Base-by-base conservation (phyloP, 352 stramenopile genomes). In the Globisporangium cederbergense region DNA sequence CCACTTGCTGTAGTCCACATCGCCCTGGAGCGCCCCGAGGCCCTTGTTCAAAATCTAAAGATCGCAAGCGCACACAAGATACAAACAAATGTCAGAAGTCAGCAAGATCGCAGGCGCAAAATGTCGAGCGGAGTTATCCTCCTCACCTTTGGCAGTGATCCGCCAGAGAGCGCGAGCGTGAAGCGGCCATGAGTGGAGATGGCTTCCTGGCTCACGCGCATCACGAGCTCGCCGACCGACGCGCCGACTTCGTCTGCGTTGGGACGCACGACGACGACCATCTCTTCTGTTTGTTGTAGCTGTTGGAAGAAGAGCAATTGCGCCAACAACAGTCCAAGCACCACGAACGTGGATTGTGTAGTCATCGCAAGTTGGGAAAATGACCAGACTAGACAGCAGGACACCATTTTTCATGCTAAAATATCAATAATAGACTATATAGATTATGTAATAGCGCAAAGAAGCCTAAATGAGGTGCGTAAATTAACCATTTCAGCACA, bases 1-100 rank as follows among this genome's bases (percentile, higher is more conserved):
- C 94, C 96, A 99, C 66, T 98, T 98, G 53, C 88, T 83, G 73
- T 96, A 99, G 62, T 98, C 88, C 32, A 98, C 74, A 62, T 83
- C 79, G 43, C 78, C 73, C 50, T 93, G 83, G 55, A 97, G 85
- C 46, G 73, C 64, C 13, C 76, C 58, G n/a, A 97, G 71, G 4
- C 84, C 81, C 67, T 92, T 92, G 72, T 91, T 89, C 36, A 95
- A 62, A 61, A 93, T 93, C 84, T 93, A 66, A 9, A 58, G 4
- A 40, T 2, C 2, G 8, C 42, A 46, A 20, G 25, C 25, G 20
- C 25, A 67, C 25, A 53, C 28, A 53, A 25, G 58, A 42, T 14
- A 42, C 20, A 40, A 62, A 32, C 34, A 67, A 50, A 34, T 32
- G 42, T 45, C 16, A 42, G 34, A 40, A 13, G 8, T 28, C 16